phyloP scores from a whole-genome alignment of 768 basidiomycete genomes.

The Tylopilus intermedius region DNA sequence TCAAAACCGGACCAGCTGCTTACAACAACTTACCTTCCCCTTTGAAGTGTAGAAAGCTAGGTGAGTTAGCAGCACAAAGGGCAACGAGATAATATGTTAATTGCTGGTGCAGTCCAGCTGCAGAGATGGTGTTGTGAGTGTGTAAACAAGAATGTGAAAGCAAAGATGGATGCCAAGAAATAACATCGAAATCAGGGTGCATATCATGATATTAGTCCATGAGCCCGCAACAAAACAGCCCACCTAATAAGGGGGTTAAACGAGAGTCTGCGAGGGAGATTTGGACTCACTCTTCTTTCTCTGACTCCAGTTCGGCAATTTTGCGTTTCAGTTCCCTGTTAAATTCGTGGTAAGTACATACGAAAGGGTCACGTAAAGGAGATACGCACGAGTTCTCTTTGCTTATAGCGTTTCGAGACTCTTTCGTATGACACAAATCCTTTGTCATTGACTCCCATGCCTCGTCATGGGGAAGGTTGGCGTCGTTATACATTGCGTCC shows the following conservation, averaged over 20 bases:
- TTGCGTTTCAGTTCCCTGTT: conserved; percentile 64
- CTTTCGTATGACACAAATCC: conserved; percentile 73
- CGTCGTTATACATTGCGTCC: conserved; percentile 85
- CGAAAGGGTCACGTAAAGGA: not conserved
- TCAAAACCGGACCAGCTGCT: not conserved
- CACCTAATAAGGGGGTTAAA: conserved; percentile 45
- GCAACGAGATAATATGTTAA: conserved; percentile 8
- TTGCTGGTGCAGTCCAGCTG: conserved; percentile 19
- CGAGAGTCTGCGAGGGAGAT: not conserved
- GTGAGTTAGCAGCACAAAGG: conserved; percentile 11
- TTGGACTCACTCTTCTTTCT: conserved; percentile 70
- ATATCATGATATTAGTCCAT: conserved; percentile 39
- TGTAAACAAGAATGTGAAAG: conserved; percentile 19
- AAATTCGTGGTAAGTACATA: conserved; percentile 3
- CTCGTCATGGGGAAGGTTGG: conserved; percentile 74
- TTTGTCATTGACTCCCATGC: conserved; percentile 74
- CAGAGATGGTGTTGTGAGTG: conserved; percentile 16
- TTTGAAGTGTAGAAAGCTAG: conserved; percentile 17
- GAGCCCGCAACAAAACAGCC: conserved; percentile 52
- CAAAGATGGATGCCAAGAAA: conserved; percentile 17
- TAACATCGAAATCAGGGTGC: conserved; percentile 18
- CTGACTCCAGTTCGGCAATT: conserved; percentile 64
- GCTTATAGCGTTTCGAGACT: conserved; percentile 63
- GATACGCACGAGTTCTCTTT: conserved; percentile 75
- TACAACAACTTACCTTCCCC: conserved; percentile 23